phyloP scores from a whole-genome alignment of 2,329 filamentous ascomycete species.

The Sclerotinia glacialis region DNA sequence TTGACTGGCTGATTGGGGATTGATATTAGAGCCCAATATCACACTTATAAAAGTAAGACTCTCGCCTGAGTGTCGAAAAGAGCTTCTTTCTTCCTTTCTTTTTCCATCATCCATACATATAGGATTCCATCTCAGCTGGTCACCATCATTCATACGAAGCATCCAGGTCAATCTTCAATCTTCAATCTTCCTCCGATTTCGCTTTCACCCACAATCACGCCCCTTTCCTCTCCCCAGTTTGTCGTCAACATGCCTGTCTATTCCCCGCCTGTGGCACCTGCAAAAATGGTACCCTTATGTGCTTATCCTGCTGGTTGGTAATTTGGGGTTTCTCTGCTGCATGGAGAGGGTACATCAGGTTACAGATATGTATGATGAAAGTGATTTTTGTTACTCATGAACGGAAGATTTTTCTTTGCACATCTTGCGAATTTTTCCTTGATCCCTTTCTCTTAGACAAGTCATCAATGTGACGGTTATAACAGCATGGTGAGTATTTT shows the following conservation, averaged over 20 bases:
- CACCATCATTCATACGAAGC: not conserved
- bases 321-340: not conserved
- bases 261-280: constrained; percentile 10
- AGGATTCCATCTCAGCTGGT: not conserved
- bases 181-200: not conserved
- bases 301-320: not conserved
- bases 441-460: not conserved
- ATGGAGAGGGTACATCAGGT: not conserved
- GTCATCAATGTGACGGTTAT: not conserved
- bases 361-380: too few relatives aligned
- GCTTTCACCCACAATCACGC: constrained; percentile 9
- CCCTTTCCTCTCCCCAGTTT: constrained; percentile 3
- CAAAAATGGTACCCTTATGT: constrained; percentile 4
- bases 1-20: not conserved
- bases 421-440: not conserved
- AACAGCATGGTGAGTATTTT: not conserved
- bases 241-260: constrained; percentile 20
- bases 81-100: not conserved
- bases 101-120: not conserved
- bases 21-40: constrained; percentile 3
- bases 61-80: not conserved
- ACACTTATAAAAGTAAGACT: constrained; percentile 1
- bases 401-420: not conserved
- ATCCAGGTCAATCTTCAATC: not conserved
- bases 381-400: not conserved